Percentiles rank a stretch among this genome's conserved stretches.
phyloP scores from a whole-genome alignment of 257 asterid genomes.

The Voacanga thouarsii region DNA sequence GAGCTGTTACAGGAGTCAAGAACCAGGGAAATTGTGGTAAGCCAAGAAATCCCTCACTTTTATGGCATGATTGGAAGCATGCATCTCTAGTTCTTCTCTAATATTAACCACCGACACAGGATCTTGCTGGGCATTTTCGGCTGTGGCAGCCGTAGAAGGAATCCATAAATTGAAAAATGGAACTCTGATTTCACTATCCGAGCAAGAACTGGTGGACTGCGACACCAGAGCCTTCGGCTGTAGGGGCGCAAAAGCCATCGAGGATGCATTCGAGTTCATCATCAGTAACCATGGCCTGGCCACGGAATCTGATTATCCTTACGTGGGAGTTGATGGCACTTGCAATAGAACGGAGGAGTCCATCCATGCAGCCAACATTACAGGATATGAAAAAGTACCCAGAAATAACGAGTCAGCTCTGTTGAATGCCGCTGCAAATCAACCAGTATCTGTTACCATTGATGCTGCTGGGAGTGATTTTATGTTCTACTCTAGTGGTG shows the following conservation, averaged over 20 bases:
- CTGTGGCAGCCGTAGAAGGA: slow-evolving; percentile 15
- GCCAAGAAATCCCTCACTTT: too few relatives aligned
- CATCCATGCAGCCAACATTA: slow-evolving; percentile 24
- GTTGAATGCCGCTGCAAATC: slow-evolving; percentile 34
- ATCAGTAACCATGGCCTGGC: not conserved
- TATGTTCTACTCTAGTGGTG: slow-evolving; percentile 33
- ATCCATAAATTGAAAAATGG: slow-evolving; percentile 1
- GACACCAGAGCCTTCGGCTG: slow-evolving; percentile 12
- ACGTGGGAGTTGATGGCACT: slow-evolving; percentile 23
- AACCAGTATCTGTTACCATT: slow-evolving; percentile 39
- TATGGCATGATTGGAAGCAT: too few relatives aligned
- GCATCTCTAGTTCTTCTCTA: too few relatives aligned
- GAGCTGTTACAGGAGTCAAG: not conserved
- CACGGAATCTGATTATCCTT: slow-evolving; percentile 28
- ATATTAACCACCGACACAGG: not conserved
- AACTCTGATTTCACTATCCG: not conserved
- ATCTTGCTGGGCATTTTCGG: slow-evolving; percentile 23
- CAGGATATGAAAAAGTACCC: slow-evolving; percentile 30
- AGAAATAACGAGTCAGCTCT: slow-evolving; percentile 25
- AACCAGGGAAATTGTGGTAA: not conserved
- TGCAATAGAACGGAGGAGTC: slow-evolving; percentile 25
- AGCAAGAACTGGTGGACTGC: slow-evolving; percentile 19
- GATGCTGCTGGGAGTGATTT: slow-evolving; percentile 29
- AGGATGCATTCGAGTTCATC: slow-evolving; percentile 6
- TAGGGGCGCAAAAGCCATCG: not conserved